Evolutionary conservation across 768 basidiomycete genomes (phyloP), one percentile per base, ranked within the genome.

Genomic region (Russula dissimulans): DNA sequence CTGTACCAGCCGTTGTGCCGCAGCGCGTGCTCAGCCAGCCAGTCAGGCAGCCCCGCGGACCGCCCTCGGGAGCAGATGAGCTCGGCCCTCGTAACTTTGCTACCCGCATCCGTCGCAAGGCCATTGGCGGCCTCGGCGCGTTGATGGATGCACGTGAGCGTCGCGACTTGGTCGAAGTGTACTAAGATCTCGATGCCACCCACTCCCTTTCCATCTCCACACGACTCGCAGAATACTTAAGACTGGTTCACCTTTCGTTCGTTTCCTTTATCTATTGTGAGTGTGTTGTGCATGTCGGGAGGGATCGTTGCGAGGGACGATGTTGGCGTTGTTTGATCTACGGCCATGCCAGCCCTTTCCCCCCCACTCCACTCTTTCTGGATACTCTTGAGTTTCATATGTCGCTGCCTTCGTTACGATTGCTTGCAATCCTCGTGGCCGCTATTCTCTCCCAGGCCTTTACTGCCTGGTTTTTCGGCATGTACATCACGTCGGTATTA

Each of bases 21-120:
- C 72, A 74, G 68, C 79, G 74, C 71, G 69, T 85, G 73, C 77
- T 77, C 62, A 87, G 84, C 71, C 84, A 86, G 69, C 86, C 88
- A 61, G 78, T 85, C 56, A 85, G 91, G 72, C 91, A 93, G 77
- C 91, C 91, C 67, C 82, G 85, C 60, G 91, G 91, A 67, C 91
- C 91, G 58, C 91, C 91, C 46, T 87, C 87, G 26, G 86, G 87
- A 69, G 83, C 84, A 64, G 91, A 93, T 68, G 91, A 93, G 69
- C 82, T 93, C 52, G 86, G 87, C 18, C 86, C 88, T 46, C 87
- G 89, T 79, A 93, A 93, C 71, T 93, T 93, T 76, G 91, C 91
- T 7, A 84, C 85, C 41, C 83, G 91, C 67, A 87, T 89, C 73
- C 81, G 90, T 73, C 82, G 88, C 68, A 83, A 87, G 78, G 90